Evolutionary conservation across 495 filamentous ascomycete species (phyloP).

Genomic region (Xylaria telfairii): DNA sequence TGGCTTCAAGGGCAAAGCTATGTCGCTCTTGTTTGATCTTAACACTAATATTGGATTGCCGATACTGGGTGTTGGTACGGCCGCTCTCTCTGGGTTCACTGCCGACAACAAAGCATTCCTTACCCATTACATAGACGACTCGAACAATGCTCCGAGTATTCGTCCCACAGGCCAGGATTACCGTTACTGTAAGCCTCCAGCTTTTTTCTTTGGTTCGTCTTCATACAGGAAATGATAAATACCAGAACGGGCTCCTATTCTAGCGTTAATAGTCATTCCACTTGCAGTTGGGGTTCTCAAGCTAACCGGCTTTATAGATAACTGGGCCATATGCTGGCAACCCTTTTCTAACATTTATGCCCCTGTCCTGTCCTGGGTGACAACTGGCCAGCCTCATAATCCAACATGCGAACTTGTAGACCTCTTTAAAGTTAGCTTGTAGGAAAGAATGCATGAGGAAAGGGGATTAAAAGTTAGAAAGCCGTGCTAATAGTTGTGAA

Average conservation of each 20-base stretch:
- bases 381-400: conserved; percentile 2
- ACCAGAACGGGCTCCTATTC: neutral
- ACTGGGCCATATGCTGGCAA: conserved; percentile 10
- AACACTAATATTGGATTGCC: neutral
- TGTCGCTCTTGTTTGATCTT: neutral
- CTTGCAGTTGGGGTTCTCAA: neutral
- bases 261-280: neutral
- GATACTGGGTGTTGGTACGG: neutral
- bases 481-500: no score
- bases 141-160: neutral
- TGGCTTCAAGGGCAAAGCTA: neutral
- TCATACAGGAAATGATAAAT: neutral
- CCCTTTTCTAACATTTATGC: neutral
- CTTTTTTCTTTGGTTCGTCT: neutral
- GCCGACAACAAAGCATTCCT: conserved; percentile 3
- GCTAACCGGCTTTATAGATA: neutral
- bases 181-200: neutral
- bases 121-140: neutral
- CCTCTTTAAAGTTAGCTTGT: neutral
- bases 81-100: neutral
- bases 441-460: no score
- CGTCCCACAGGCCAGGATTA: neutral
- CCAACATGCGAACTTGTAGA: conserved; percentile 7
- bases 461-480: no score
- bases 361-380: conserved; percentile 6